A percentile compares a stretch with the other conserved stretches of the same genome.
phyloP scores from a whole-genome alignment of 2,329 filamentous ascomycete species.

The Nemania sp. region DNA sequence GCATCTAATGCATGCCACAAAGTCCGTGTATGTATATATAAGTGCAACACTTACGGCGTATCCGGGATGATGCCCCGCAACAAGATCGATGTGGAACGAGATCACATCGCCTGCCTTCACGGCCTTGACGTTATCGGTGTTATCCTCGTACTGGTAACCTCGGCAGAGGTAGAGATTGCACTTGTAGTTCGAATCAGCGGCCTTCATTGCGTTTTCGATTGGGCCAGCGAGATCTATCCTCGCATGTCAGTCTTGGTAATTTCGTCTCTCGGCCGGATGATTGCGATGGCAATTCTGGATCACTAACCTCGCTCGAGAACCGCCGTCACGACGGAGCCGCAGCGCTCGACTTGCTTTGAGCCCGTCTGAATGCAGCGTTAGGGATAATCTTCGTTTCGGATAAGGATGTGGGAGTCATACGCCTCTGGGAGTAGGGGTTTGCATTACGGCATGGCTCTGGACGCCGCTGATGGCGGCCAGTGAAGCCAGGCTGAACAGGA shows the following conservation, averaged over 20 bases:
- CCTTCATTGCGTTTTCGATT: conserved; percentile 35
- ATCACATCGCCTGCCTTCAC: conserved; percentile 42
- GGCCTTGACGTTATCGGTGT: conserved; percentile 33
- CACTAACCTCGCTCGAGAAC: conserved; percentile 31
- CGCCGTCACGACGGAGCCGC: conserved; percentile 29
- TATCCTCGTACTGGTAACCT: conserved; percentile 40
- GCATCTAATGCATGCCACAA: neutral
- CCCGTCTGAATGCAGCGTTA: conserved; percentile 26
- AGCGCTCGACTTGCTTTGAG: conserved; percentile 30
- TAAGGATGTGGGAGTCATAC: neutral
- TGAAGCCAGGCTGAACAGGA: neutral
- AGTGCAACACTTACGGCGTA: conserved; percentile 30
- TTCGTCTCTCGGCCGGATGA: neutral
- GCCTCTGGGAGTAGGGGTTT: conserved; percentile 15
- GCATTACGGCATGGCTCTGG: conserved; percentile 23
- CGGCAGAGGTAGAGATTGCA: conserved; percentile 39
- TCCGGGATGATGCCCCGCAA: conserved; percentile 44
- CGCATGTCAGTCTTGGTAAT: neutral
- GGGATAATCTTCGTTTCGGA: no score
- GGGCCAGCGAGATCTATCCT: conserved; percentile 32
- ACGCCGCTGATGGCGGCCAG: conserved; percentile 13
- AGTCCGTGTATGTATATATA: no score
- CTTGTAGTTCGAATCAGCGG: conserved; percentile 30
- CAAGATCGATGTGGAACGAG: conserved; percentile 44
- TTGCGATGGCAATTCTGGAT: neutral